Evolutionary conservation across 176 grass and related monocot species (phyloP), one percentile per base, ranked within the genome.

Genomic region (Tillandsia fasciculata): DNA sequence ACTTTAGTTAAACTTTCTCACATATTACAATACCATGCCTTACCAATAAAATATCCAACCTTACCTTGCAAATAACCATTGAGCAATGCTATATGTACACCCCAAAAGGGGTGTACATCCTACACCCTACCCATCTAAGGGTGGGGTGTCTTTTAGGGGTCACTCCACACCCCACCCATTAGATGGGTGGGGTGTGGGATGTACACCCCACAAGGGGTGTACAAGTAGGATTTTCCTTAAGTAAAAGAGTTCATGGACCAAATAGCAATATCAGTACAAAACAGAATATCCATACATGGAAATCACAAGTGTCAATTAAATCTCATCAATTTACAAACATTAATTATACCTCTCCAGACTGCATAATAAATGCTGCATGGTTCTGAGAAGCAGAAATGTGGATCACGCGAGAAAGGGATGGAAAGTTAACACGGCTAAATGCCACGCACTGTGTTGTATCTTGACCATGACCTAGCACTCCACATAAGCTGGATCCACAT

Each of bases 391-490:
- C 94, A 27, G 94, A 99, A 50, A 99, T 81, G 70, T 93, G 91
- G 70, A 90, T 79, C 52, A 99, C 87, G 72, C 48, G 82, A 71
- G 84, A 87, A 81, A 83, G 77, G 63, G 94, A 99, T 12, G 94
- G 94, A 66, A 99, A 88, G 72, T 72, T 70, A 80, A 99, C 80
- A 57, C 80, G 84, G 64, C 82, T 90, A 72, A 99, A 99, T 72
- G 90, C 77, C 8, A 54, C 71, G 74, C 87, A 93, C 18, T 99
- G 94, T 28, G 94, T 99, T 68, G 85, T 90, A 72, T 90, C 87
- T 72, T 88, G 94, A 79, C 94, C 94, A 82, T 99, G 94, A 79
- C 94, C 94, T 83, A 99, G 87, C 48, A 99, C 94, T 54, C 94
- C 94, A 76, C 94, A 99, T 72, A 99, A 84, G 70, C 90, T 99